These are phyloP conservation scores for Pleurotus salmoneostramineus DNA, from an alignment of 768 basidiomycete species.

Conservation along the genomic window DNA sequence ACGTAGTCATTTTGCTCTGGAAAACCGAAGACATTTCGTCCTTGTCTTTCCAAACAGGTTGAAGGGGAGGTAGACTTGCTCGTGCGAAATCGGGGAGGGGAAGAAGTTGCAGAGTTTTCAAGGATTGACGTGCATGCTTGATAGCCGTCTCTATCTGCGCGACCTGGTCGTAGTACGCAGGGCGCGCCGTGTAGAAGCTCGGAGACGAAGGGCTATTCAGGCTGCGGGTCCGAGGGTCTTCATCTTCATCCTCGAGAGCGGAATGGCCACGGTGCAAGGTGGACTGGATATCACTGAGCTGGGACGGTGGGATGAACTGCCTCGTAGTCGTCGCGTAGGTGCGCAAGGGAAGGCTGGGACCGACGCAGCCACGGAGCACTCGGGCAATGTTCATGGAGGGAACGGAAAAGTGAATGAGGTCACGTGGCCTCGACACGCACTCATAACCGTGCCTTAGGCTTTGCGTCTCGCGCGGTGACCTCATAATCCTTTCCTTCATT, in stretches of 20 bases:
- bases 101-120: constrained; percentile 64
- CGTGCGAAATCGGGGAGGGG: constrained; percentile 75
- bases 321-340: not conserved
- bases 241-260: not conserved
- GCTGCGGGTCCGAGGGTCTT: not conserved
- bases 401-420: constrained; percentile 8
- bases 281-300: constrained; percentile 7
- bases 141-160: constrained; percentile 63
- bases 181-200: constrained; percentile 80
- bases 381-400: constrained; percentile 9
- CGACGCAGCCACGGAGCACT: not conserved
- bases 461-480: not conserved
- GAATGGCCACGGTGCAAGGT: not conserved
- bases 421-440: constrained; percentile 12
- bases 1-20: constrained; percentile 55
- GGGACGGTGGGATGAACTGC: constrained; percentile 11
- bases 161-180: constrained; percentile 72
- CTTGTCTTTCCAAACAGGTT: constrained; percentile 67
- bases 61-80: constrained; percentile 51
- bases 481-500: too few species aligned
- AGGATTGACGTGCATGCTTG: constrained; percentile 47
- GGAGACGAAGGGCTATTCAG: constrained; percentile 54
- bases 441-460: not conserved
- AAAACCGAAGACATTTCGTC: constrained; percentile 56
- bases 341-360: not conserved